These are phyloP conservation scores for Adansonia digitata DNA, from an alignment of 345 rosid genomes.

Conservation along the genomic window DNA sequence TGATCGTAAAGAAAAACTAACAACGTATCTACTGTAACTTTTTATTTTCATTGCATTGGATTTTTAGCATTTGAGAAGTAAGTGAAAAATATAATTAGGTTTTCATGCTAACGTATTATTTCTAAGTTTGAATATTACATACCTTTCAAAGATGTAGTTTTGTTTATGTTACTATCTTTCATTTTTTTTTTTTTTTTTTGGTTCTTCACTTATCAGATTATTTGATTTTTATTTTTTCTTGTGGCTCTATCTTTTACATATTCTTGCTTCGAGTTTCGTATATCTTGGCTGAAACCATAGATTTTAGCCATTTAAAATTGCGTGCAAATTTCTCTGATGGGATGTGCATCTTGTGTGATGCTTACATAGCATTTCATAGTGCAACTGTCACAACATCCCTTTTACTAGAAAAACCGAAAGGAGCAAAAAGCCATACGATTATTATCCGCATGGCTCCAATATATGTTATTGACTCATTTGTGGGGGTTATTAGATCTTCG, in stretches of 20 bases:
- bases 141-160: too few relatives aligned
- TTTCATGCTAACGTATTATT: too few relatives aligned
- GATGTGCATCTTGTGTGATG: constrained; percentile 59
- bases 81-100: too few relatives aligned
- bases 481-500: constrained; percentile 66
- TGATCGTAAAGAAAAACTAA: too few relatives aligned
- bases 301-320: constrained; percentile 44
- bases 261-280: constrained; percentile 9
- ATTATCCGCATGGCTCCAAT: constrained; percentile 93
- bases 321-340: constrained; percentile 51
- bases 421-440: constrained; percentile 82
- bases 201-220: too few relatives aligned
- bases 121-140: too few relatives aligned
- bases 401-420: constrained; percentile 92
- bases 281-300: constrained; percentile 39
- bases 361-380: constrained; percentile 63
- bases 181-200: too few relatives aligned
- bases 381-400: constrained; percentile 79
- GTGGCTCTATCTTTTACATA: constrained; percentile 15
- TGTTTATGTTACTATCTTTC: too few relatives aligned
- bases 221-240: too few relatives aligned
- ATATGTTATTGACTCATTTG: constrained; percentile 65
- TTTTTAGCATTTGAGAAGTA: too few relatives aligned
- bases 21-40: too few relatives aligned
- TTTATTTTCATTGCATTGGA: too few relatives aligned